Evolutionary conservation across 345 rosid species (phyloP), one percentile per base, ranked within the genome.

Genomic region (Erucastrum elatum): DNA sequence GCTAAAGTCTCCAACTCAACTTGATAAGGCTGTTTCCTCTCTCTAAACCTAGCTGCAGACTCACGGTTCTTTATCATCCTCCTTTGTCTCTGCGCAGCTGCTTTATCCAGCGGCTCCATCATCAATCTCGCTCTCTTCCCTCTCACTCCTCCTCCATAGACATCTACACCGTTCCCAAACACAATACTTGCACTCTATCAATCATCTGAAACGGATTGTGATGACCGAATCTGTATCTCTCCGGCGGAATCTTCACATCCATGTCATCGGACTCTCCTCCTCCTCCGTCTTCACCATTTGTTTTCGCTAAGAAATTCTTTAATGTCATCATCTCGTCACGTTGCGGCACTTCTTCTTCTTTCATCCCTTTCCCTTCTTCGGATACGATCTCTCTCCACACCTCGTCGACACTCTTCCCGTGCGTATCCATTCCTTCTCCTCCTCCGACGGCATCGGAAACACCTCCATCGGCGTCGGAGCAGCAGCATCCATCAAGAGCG

Each of bases 11-110:
- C 99, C 66, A 95, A 86, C 86, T 93, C 96, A 60, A 90, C 90
- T 84, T 95, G 99, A 82, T 93, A 93, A 53, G 98, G 98, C 89
- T 95, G 80, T 85, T 95, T 95, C 89, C 99, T 87, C 79, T 93
- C 99, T 81, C 99, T 85, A 2, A 97, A 93, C 80, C 98, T 82
- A 8, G 99, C 99, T 6, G 99, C 99, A 15, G 98, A 93, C 82
- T 95, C 98, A 77, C 99, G 83, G 66, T 95, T 95, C 94, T 95
- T 95, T 33, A 93, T 95, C 99, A 93, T 95, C 87, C 98, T 88
- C 75, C 87, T 86, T 79, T 95, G 99, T 78, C 99, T 88, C 77
- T 95, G 97, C 72, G 89, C 92, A 2, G 93, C 99, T 0, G 87
- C 98, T 86, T 87, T 95, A 73, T 95, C 99, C 77, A 93, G 55